Evolutionary conservation across 1,139 yeast species (phyloP).

Genomic region (Yamadazyma dushanensis): DNA sequence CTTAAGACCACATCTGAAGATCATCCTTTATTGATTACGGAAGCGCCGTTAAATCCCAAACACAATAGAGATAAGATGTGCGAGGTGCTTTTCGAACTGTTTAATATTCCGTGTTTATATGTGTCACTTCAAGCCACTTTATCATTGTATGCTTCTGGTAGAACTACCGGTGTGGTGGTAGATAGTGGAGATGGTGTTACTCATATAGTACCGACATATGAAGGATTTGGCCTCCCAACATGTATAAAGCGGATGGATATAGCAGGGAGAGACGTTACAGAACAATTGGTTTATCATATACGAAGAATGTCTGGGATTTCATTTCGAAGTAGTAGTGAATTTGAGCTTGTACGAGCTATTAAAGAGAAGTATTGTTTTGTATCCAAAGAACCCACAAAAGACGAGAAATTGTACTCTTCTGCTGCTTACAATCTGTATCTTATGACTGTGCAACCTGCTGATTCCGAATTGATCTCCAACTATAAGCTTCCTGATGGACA

Average conservation of each 20-base stretch:
- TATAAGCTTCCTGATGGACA: constrained; percentile 87
- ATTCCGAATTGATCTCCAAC: constrained; percentile 30
- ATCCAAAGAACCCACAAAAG: constrained; percentile 66
- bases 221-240: constrained; percentile 78
- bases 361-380: constrained; percentile 77
- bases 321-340: constrained; percentile 70
- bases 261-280: constrained; percentile 88
- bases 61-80: constrained; percentile 71
- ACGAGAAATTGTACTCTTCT: constrained; percentile 58
- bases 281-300: constrained; percentile 64
- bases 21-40: constrained; percentile 73
- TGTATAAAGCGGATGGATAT: constrained; percentile 75
- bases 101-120: constrained; percentile 85
- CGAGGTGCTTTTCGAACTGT: constrained; percentile 78
- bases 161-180: constrained; percentile 86
- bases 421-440: constrained; percentile 20
- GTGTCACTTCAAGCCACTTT: constrained; percentile 81
- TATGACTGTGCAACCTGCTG: constrained; percentile 7
- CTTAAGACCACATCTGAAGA: constrained; percentile 53
- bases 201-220: constrained; percentile 85
- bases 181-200: constrained; percentile 94
- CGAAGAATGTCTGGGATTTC: constrained; percentile 62
- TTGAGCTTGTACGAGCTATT: constrained; percentile 74
- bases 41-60: constrained; percentile 82
- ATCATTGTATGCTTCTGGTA: constrained; percentile 82